Evolutionary conservation across 2,329 filamentous ascomycete genomes (phyloP).

Genomic region (Leptosphaerulina australis): DNA sequence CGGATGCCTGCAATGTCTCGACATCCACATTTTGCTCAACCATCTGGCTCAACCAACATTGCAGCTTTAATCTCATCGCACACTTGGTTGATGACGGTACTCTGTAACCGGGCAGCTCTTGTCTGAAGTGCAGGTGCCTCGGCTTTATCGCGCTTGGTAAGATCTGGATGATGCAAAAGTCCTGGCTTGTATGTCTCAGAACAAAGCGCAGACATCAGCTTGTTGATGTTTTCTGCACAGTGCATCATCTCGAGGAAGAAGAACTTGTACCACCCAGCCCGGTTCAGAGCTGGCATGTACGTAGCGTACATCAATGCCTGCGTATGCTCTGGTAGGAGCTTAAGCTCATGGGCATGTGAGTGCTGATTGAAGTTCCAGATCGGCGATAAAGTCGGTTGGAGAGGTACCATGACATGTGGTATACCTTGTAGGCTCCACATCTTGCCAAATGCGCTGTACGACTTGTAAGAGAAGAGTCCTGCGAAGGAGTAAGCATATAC

Average conservation of each 20-base stretch:
- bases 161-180: slow-evolving; percentile 40
- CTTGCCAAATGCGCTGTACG: slow-evolving; percentile 39
- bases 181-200: slow-evolving; percentile 41
- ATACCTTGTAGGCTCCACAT: slow-evolving; percentile 44
- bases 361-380: slow-evolving; percentile 40
- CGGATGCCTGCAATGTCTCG: slow-evolving; percentile 20
- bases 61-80: slow-evolving; percentile 37
- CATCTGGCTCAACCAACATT: slow-evolving; percentile 30
- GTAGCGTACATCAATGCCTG: slow-evolving; percentile 20
- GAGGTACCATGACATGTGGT: slow-evolving; percentile 45
- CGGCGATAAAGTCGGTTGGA: slow-evolving; percentile 33
- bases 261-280: slow-evolving; percentile 46
- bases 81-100: slow-evolving; percentile 33
- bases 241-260: slow-evolving; percentile 42
- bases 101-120: slow-evolving; percentile 33
- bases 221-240: slow-evolving; percentile 36
- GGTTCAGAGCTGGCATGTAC: slow-evolving; percentile 46
- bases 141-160: slow-evolving; percentile 37
- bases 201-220: slow-evolving; percentile 36
- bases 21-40: slow-evolving; percentile 17
- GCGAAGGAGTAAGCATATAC: slow-evolving; percentile 3
- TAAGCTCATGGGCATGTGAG: slow-evolving; percentile 32
- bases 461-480: slow-evolving; percentile 40
- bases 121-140: slow-evolving; percentile 32
- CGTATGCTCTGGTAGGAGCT: slow-evolving; percentile 22